These are phyloP conservation scores for Amanita jacksonii DNA, from an alignment of 768 basidiomycete genomes.

Conservation along the genomic window DNA sequence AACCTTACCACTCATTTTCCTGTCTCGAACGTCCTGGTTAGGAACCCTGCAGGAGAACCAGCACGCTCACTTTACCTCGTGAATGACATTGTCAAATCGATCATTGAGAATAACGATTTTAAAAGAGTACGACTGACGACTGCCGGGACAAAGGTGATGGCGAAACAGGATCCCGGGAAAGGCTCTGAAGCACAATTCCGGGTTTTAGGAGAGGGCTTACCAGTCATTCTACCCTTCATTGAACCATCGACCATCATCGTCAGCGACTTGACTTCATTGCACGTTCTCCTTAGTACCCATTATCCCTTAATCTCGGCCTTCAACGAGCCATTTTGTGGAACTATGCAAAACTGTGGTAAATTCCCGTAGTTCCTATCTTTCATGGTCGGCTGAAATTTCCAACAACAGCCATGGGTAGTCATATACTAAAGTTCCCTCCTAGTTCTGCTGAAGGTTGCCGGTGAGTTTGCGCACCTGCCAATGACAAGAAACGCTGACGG, in stretches of 20 bases:
- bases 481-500: background rate
- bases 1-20: constrained; percentile 68
- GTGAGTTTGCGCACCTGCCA: background rate
- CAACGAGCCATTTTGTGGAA: constrained; percentile 43
- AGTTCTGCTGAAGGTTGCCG: background rate
- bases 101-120: constrained; percentile 77
- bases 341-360: constrained; percentile 48
- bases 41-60: constrained; percentile 67
- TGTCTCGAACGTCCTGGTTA: constrained; percentile 66
- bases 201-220: constrained; percentile 77
- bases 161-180: constrained; percentile 74
- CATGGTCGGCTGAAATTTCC: background rate
- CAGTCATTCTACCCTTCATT: constrained; percentile 76
- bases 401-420: constrained; percentile 52
- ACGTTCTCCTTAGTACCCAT: constrained; percentile 61
- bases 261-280: constrained; percentile 47
- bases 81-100: constrained; percentile 74
- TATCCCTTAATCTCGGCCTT: constrained; percentile 72
- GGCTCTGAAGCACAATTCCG: constrained; percentile 57
- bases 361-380: constrained; percentile 7
- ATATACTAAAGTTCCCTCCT: constrained; percentile 55
- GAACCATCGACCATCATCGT: constrained; percentile 52
- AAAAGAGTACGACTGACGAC: constrained; percentile 78
- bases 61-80: constrained; percentile 82
- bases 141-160: constrained; percentile 90